These are phyloP conservation scores for Heracleum sosnowskyi DNA, from an alignment of 129 eudicot genomes.

Conservation along the genomic window DNA sequence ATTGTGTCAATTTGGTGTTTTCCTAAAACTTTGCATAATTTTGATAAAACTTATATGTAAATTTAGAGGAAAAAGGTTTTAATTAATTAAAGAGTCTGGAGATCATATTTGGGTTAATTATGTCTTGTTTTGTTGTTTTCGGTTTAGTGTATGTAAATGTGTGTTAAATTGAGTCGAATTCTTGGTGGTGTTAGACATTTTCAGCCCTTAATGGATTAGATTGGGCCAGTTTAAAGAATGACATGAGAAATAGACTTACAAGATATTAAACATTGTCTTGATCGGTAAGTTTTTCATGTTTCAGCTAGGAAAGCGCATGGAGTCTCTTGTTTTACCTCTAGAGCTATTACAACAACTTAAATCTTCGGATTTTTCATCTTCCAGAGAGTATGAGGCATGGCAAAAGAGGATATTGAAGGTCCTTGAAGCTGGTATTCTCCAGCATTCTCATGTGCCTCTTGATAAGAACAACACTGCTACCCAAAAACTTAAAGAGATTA, in stretches of 20 bases:
- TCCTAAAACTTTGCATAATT: background rate
- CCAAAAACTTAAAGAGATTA: constrained; percentile 58
- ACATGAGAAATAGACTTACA: background rate
- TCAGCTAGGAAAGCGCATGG: constrained; percentile 77
- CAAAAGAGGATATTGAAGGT: constrained; percentile 80
- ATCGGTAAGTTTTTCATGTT: background rate
- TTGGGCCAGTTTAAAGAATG: background rate
- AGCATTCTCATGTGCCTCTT: constrained; percentile 71
- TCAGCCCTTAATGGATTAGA: background rate
- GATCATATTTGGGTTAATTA: background rate
- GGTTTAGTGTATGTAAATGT: background rate
- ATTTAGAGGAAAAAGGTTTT: too few relatives aligned
- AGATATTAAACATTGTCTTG: background rate
- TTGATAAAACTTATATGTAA: too few relatives aligned
- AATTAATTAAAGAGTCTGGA: background rate
- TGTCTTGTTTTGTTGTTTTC: background rate
- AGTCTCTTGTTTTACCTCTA: constrained; percentile 73
- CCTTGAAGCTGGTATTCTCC: constrained; percentile 84
- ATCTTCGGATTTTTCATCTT: constrained; percentile 79
- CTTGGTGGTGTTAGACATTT: background rate
- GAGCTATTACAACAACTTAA: constrained; percentile 91
- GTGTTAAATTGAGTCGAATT: background rate
- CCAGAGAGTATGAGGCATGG: constrained; percentile 76
- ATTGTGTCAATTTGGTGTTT: background rate
- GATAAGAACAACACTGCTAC: constrained; percentile 50